These are phyloP conservation scores for Exidia glandulosa DNA, from an alignment of 768 basidiomycete genomes.

Conservation along the genomic window DNA sequence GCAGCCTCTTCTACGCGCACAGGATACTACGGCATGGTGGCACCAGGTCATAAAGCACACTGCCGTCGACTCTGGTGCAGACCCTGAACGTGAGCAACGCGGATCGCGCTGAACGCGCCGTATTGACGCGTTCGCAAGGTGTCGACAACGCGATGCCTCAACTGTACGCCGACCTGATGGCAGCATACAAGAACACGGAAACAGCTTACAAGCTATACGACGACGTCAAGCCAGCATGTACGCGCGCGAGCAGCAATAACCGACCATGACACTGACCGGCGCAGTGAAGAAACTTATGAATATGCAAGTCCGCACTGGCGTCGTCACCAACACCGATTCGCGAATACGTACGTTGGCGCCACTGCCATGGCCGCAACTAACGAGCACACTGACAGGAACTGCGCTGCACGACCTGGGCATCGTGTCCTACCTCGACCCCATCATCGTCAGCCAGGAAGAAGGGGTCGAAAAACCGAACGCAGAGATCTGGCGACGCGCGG, in stretches of 20 bases:
- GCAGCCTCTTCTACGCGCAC: constrained; percentile 41
- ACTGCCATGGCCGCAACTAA: no score
- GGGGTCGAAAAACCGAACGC: constrained; percentile 56
- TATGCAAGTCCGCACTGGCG: constrained; percentile 38
- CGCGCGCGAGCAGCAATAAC: no score
- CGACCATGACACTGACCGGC: no score
- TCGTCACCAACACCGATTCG: constrained; percentile 64
- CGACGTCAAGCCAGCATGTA: constrained; percentile 38
- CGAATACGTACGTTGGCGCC: constrained; percentile 48
- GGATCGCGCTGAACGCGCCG: not conserved
- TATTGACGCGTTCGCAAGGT: constrained; percentile 30
- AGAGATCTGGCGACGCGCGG: constrained; percentile 46
- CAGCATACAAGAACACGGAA: constrained; percentile 48
- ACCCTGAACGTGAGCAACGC: constrained; percentile 38
- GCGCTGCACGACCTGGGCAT: constrained; percentile 53
- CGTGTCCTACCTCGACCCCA: constrained; percentile 33
- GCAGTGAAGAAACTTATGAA: constrained; percentile 27
- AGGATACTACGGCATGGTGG: constrained; percentile 60
- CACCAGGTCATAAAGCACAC: constrained; percentile 63
- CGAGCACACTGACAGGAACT: constrained; percentile 19
- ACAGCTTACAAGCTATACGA: constrained; percentile 57
- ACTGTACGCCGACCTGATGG: constrained; percentile 53
- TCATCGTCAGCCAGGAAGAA: constrained; percentile 62
- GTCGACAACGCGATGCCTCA: constrained; percentile 40
- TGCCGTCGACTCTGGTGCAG: constrained; percentile 63